A percentile compares a stretch with the other conserved stretches of the same genome.
phyloP scores from a whole-genome alignment of 2,329 filamentous ascomycete genomes.

The Cladobotryum protrusum region DNA sequence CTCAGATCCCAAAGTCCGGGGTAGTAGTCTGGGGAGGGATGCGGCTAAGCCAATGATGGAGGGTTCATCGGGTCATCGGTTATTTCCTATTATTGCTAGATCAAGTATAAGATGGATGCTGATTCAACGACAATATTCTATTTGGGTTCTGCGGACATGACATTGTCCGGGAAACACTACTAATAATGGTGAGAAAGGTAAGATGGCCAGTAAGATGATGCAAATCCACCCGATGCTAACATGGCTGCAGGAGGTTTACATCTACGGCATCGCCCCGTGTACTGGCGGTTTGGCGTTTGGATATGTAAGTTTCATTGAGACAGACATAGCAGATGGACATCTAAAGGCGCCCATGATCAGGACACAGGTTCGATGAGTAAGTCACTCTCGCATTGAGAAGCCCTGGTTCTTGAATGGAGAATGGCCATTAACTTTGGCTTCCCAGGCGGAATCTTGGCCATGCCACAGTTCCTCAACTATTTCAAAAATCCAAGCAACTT shows the following conservation, averaged over 20 bases:
- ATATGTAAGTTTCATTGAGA: slow-evolving; percentile 5
- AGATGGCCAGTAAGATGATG: neutral
- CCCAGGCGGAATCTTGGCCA: slow-evolving; percentile 8
- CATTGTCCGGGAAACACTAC: neutral
- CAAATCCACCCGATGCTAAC: neutral
- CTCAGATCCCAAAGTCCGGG: neutral
- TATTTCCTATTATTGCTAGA: neutral
- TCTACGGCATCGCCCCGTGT: slow-evolving; percentile 11
- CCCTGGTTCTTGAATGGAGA: too few relatives aligned
- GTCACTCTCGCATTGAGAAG: too few relatives aligned
- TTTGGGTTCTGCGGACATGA: too few relatives aligned
- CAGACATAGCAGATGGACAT: neutral
- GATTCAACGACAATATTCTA: too few relatives aligned
- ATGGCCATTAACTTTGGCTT: neutral
- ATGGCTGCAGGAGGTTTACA: slow-evolving; percentile 2
- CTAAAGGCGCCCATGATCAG: neutral
- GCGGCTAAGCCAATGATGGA: slow-evolving; percentile 2
- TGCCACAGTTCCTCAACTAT: slow-evolving; percentile 9
- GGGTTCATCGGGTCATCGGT: slow-evolving; percentile 3
- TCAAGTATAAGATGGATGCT: too few relatives aligned
- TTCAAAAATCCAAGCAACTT: slow-evolving; percentile 11
- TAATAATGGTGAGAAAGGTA: slow-evolving; percentile 9
- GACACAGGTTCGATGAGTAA: slow-evolving; percentile 11
- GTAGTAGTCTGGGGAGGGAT: neutral
- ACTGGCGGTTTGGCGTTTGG: slow-evolving; percentile 10